Conservation (phyloP, 1,284 basidiomycete genomes). For the Fomitopsis palustris region DNA sequence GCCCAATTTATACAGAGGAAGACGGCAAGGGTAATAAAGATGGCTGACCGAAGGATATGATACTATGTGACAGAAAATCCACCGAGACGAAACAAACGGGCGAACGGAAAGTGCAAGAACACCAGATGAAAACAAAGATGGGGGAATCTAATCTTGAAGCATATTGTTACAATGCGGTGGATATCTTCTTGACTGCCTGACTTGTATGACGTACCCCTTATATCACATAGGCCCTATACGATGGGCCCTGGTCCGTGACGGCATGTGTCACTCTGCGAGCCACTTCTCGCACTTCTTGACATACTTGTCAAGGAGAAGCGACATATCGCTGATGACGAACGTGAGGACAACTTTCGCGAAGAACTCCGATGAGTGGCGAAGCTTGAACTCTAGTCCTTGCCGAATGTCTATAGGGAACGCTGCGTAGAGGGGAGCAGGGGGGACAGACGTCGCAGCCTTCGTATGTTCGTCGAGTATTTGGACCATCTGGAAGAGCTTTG, state of each 20-base stretch:
- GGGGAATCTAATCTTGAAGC: constrained; percentile 30
- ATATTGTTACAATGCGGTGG: constrained; percentile 30
- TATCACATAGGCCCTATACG: neutral
- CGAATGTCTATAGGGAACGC: constrained; percentile 66
- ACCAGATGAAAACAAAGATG: constrained; percentile 20
- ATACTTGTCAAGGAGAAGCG: constrained; percentile 87
- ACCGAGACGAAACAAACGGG: neutral
- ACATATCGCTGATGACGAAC: constrained; percentile 86
- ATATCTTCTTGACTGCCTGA: constrained; percentile 14
- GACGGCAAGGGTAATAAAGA: constrained; percentile 8
- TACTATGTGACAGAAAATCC: neutral
- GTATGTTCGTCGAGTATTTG: constrained; percentile 90
- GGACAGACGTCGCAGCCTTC: constrained; percentile 63
- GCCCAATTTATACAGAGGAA: constrained; percentile 14
- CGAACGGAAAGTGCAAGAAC: constrained; percentile 10
- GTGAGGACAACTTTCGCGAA: constrained; percentile 87
- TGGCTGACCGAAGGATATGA: constrained; percentile 2
- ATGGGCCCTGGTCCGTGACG: neutral
- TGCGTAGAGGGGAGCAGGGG: constrained; percentile 65
- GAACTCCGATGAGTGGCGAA: constrained; percentile 85
- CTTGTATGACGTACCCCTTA: neutral
- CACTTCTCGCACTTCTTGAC: constrained; percentile 88
- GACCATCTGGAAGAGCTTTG: constrained; percentile 68
- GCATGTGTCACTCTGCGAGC: constrained; percentile 60
- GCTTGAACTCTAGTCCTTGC: constrained; percentile 64